Percentiles rank a stretch among this genome's conserved stretches.
phyloP scores from a whole-genome alignment of 164 flowering plant species.

The Taxillus chinensis region DNA sequence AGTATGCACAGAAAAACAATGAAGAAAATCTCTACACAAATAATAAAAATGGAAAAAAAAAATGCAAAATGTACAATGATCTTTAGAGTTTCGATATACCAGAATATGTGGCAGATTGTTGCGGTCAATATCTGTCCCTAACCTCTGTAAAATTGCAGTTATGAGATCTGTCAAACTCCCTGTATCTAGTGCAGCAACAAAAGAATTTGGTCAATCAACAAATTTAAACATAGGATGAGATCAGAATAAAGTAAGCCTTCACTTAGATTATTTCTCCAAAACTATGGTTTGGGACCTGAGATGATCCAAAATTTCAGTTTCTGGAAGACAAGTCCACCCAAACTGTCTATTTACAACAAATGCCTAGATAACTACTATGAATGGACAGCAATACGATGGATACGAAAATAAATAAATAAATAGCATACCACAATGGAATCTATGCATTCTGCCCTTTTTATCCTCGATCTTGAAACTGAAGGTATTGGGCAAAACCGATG shows the following conservation, averaged over 20 bases:
- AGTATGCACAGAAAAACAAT: background rate
- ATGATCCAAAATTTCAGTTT: too few relatives aligned
- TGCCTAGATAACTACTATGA: background rate
- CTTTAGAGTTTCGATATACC: slow-evolving; percentile 26
- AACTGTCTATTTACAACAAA: too few relatives aligned
- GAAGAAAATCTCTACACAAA: background rate
- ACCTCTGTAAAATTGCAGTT: slow-evolving; percentile 74
- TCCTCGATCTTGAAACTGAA: slow-evolving; percentile 87
- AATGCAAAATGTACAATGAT: background rate
- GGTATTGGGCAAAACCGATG: slow-evolving; percentile 26
- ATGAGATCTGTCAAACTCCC: slow-evolving; percentile 65
- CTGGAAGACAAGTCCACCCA: too few relatives aligned
- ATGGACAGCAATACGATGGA: too few relatives aligned
- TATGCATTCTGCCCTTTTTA: slow-evolving; percentile 79
- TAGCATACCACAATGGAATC: slow-evolving; percentile 73
- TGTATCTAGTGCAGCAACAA: slow-evolving; percentile 34
- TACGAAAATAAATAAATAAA: background rate
- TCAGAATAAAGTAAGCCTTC: background rate
- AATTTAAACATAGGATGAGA: background rate
- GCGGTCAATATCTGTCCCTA: slow-evolving; percentile 80
- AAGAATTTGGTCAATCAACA: background rate
- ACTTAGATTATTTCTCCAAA: background rate
- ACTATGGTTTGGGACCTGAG: background rate
- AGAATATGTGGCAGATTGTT: slow-evolving; percentile 74
- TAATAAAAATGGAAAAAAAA: background rate